Evolutionary conservation across 2,329 filamentous ascomycete species (phyloP).

Genomic region (Lasiodiplodia sp.): DNA sequence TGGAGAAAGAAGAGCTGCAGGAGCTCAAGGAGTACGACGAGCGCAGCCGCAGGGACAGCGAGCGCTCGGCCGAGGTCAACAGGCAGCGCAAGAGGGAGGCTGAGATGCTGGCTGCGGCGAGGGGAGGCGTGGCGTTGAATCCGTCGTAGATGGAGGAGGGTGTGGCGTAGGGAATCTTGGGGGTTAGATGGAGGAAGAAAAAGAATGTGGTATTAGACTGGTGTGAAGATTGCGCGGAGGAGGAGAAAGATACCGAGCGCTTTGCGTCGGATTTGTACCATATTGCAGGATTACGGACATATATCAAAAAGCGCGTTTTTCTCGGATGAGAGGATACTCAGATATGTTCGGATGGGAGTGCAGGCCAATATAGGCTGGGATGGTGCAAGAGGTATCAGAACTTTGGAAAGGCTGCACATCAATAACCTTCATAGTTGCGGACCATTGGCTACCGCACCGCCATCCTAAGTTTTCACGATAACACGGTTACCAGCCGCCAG

Average conservation of each 20-base stretch:
- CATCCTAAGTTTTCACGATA: background rate
- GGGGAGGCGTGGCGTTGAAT: background rate
- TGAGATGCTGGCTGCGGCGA: conserved; percentile 56
- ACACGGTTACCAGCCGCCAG: too few species aligned
- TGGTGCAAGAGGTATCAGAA: background rate
- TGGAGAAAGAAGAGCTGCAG: conserved; percentile 67
- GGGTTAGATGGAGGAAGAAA: too few species aligned
- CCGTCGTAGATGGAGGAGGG: background rate
- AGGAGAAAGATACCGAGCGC: background rate
- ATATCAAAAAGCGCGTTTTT: background rate
- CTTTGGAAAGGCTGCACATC: background rate
- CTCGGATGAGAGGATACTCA: background rate
- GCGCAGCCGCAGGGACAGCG: conserved; percentile 62
- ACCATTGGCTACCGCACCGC: too few species aligned
- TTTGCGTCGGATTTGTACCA: conserved; percentile 10
- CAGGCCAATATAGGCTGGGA: background rate
- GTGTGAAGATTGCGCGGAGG: background rate
- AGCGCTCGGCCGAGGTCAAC: conserved; percentile 60
- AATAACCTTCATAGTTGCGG: too few species aligned
- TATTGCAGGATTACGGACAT: conserved; percentile 9
- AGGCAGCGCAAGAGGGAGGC: conserved; percentile 69
- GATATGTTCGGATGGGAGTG: background rate
- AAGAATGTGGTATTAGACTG: background rate
- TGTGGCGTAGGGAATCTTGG: background rate
- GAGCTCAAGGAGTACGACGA: conserved; percentile 63